phyloP scores from a whole-genome alignment of 176 grass and related monocot species.

The Lolium perenne region DNA sequence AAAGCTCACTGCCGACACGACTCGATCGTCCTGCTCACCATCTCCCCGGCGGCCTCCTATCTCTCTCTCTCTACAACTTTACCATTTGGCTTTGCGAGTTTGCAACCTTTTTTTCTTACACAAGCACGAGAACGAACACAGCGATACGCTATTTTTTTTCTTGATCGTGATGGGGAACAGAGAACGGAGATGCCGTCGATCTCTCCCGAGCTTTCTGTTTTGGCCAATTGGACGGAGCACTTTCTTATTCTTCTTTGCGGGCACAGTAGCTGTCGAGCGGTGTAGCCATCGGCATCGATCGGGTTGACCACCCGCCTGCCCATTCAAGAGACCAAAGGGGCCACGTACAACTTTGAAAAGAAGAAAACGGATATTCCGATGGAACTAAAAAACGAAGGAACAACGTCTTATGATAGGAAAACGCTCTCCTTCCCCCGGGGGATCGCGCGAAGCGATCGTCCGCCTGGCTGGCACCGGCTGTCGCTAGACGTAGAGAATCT shows the following conservation, averaged over 20 bases:
- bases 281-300: not conserved
- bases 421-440: no score
- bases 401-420: no score
- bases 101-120: no score
- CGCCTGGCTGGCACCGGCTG: no score
- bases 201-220: not conserved
- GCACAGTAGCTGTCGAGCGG: not conserved
- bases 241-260: not conserved
- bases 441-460: no score
- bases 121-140: not conserved
- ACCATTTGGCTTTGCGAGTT: no score
- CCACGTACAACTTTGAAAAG: not conserved
- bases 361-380: not conserved
- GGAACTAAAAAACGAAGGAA: not conserved
- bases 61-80: not conserved
- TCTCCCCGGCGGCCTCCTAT: no score
- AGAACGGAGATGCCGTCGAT: not conserved
- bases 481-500: no score
- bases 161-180: not conserved
- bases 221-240: not conserved
- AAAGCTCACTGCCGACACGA: not conserved
- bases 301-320: slow-evolving; percentile 1
- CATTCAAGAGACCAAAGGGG: not conserved
- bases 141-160: not conserved
- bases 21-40: not conserved